Conservation (phyloP, 805 yeast species). For the Clavispora fructus region DNA sequence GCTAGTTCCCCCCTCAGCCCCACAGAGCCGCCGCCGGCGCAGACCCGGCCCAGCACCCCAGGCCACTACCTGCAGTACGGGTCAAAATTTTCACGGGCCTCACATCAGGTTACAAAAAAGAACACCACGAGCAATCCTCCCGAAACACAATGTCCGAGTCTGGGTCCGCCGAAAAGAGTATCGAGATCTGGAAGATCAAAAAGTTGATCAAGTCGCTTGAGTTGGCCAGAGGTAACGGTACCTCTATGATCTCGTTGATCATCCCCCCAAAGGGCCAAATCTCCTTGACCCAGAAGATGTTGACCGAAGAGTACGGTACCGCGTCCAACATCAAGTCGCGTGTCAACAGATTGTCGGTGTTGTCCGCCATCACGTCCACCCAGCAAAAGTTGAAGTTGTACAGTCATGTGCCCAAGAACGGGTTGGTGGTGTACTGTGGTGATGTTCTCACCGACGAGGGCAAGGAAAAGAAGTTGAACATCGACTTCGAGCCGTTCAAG, state of each 20-base stretch:
- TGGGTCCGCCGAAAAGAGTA: conserved; percentile 77
- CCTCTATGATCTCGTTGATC: conserved; percentile 95
- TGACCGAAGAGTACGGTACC: conserved; percentile 98
- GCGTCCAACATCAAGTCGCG: conserved; percentile 97
- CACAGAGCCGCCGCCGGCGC: too few species aligned
- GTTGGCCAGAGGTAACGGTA: conserved; percentile 95
- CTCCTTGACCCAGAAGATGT: conserved; percentile 79
- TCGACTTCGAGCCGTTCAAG: conserved; percentile 98
- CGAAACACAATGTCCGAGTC: conserved; percentile 5
- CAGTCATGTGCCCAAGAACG: conserved; percentile 87
- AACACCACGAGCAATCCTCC: neutral
- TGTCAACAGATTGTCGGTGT: conserved; percentile 90
- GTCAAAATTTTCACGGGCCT: neutral
- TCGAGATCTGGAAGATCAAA: conserved; percentile 98
- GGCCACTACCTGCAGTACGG: neutral
- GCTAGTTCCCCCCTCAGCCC: too few species aligned
- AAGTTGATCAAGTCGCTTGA: conserved; percentile 85
- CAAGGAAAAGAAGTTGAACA: conserved; percentile 92
- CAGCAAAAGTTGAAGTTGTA: conserved; percentile 93
- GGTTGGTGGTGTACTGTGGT: conserved; percentile 96
- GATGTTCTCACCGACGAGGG: conserved; percentile 97
- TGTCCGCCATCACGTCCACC: conserved; percentile 96
- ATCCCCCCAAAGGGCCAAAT: conserved; percentile 96
- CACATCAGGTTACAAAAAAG: neutral
- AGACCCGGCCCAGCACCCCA: too few species aligned